phyloP scores from a whole-genome alignment of 2,329 filamentous ascomycete genomes.

The Hypoxylon sp. region DNA sequence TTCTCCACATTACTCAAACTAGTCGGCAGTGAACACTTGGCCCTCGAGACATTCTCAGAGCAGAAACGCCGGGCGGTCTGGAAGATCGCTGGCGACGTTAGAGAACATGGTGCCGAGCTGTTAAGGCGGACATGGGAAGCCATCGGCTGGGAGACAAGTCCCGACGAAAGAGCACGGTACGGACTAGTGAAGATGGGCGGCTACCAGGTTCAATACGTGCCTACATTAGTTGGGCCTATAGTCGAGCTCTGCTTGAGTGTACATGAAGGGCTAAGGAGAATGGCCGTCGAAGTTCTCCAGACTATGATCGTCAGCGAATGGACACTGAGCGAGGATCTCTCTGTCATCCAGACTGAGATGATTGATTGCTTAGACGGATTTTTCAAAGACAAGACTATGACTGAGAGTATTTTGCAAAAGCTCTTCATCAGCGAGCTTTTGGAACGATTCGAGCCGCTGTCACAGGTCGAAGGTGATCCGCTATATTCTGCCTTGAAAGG shows the following conservation, averaged over 20 bases:
- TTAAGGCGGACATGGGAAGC: constrained; percentile 91
- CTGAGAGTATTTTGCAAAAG: constrained; percentile 91
- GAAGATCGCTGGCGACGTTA: constrained; percentile 98
- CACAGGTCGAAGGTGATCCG: constrained; percentile 76
- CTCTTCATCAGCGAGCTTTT: constrained; percentile 90
- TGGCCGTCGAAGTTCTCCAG: constrained; percentile 93
- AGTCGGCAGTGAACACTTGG: constrained; percentile 88
- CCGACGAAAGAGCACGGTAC: constrained; percentile 83
- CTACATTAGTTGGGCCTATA: constrained; percentile 89
- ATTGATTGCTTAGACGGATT: constrained; percentile 92
- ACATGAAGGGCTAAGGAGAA: constrained; percentile 88
- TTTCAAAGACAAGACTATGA: constrained; percentile 90
- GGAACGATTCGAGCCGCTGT: constrained; percentile 81
- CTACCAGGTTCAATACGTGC: constrained; percentile 98
- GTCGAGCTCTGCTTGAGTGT: constrained; percentile 96
- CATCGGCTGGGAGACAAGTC: constrained; percentile 93
- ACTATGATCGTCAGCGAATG: constrained; percentile 99
- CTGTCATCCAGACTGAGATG: constrained; percentile 93
- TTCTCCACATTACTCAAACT: constrained; percentile 91
- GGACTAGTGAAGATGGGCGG: constrained; percentile 89
- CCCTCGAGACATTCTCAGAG: constrained; percentile 95
- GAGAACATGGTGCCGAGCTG: constrained; percentile 90
- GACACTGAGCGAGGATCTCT: constrained; percentile 93
- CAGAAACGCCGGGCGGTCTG: constrained; percentile 96
- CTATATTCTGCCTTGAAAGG: constrained; percentile 83